A percentile compares a stretch with the other conserved stretches of the same genome.
Conservation (phyloP, 1,284 basidiomycete species). For the Athelia sp. region DNA sequence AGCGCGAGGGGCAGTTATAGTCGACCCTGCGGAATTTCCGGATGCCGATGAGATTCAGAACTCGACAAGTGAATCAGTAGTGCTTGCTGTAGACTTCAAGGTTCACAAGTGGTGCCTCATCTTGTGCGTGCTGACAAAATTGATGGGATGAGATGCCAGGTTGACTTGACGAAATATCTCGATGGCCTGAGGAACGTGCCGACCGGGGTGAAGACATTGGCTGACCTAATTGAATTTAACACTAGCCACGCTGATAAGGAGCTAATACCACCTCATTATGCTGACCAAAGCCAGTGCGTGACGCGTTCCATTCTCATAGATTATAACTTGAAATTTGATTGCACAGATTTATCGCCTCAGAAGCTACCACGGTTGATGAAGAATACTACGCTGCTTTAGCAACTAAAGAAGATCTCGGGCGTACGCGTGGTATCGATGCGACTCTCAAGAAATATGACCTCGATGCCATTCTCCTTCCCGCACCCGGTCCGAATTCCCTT, state of each 20-base stretch:
- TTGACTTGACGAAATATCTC: conserved; percentile 47
- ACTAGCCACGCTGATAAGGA: conserved; percentile 42
- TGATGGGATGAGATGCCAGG: conserved; percentile 22
- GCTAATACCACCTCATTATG: conserved; percentile 34
- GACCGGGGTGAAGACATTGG: conserved; percentile 47
- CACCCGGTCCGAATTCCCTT: conserved; percentile 17
- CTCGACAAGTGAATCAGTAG: conserved; percentile 49
- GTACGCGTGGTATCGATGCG: conserved; percentile 43
- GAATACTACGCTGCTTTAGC: conserved; percentile 46
- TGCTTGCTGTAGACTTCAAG: conserved; percentile 55
- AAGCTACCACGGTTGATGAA: conserved; percentile 42
- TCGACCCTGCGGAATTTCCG: conserved; percentile 61
- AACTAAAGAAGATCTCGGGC: conserved; percentile 46
- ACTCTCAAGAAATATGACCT: conserved; percentile 34
- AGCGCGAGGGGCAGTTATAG: conserved; percentile 50
- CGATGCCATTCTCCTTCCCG: conserved; percentile 40
- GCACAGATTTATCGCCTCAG: conserved; percentile 40
- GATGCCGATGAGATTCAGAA: conserved; percentile 45
- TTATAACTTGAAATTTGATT: background rate
- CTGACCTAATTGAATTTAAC: conserved; percentile 54
- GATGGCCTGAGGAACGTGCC: conserved; percentile 39
- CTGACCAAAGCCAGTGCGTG: conserved; percentile 38
- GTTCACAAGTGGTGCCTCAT: conserved; percentile 17
- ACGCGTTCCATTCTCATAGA: conserved; percentile 4
- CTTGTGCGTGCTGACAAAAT: background rate